Evolutionary conservation across 163 green algal species (phyloP).

Genomic region (Chlorella variabilis): DNA sequence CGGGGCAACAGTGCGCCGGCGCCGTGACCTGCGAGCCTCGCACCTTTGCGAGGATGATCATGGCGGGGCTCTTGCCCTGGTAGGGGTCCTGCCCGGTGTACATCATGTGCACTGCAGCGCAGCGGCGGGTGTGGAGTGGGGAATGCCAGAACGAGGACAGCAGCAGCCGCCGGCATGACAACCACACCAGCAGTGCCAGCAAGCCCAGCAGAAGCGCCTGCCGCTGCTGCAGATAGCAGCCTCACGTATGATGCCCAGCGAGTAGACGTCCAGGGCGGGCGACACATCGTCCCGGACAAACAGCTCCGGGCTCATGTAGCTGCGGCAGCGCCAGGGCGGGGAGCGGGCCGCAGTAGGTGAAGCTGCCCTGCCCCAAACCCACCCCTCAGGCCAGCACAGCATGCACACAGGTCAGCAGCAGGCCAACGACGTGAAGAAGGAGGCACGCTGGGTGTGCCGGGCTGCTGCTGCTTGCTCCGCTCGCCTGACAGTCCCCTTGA

Average conservation of each 20-base stretch:
- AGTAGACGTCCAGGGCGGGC: conserved; percentile 40
- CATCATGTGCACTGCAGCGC: neutral
- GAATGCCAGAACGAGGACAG: too few relatives aligned
- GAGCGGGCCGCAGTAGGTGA: neutral
- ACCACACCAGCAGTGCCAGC: too few relatives aligned
- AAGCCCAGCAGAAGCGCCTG: neutral
- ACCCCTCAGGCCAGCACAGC: neutral
- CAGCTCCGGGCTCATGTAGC: conserved; percentile 43
- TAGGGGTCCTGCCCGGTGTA: neutral
- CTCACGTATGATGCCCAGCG: conserved; percentile 38
- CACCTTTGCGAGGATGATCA: conserved; percentile 13
- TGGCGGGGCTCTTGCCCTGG: neutral
- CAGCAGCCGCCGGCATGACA: too few relatives aligned
- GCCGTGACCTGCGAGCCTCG: too few relatives aligned
- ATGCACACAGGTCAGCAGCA: too few relatives aligned
- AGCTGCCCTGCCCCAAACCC: neutral
- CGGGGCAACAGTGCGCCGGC: neutral
- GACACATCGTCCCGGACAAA: conserved; percentile 26
- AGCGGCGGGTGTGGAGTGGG: neutral
- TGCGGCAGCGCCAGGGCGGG: neutral
- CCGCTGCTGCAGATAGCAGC: too few relatives aligned
- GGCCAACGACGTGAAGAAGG: too few relatives aligned
- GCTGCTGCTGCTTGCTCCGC: neutral
- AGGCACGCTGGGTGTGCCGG: too few relatives aligned
- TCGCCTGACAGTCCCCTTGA: conserved; percentile 29